Evolutionary conservation across 83 land plant genomes (phyloP).

Genomic region (Thuja plicata): DNA sequence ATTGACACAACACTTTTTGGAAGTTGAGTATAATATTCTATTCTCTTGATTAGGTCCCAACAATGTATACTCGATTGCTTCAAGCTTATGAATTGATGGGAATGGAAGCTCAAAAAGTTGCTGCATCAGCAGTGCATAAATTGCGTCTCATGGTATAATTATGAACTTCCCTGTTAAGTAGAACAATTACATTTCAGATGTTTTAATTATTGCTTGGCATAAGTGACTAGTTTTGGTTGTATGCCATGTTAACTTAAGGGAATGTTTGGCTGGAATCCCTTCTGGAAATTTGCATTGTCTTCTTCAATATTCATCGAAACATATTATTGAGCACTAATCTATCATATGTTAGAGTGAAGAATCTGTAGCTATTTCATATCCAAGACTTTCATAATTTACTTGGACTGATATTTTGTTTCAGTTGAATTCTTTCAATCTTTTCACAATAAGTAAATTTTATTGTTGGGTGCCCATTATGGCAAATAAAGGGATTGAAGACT

Average conservation of each 20-base stretch:
- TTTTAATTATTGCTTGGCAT: neutral
- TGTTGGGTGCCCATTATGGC: neutral
- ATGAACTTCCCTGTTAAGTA: neutral
- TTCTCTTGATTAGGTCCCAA: constrained; percentile 73
- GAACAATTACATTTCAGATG: neutral
- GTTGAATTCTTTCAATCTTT: neutral
- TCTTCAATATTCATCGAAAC: neutral
- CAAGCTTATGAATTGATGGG: constrained; percentile 95
- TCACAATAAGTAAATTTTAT: neutral
- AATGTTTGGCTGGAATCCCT: neutral
- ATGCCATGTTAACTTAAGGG: neutral
- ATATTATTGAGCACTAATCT: neutral
- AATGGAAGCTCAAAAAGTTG: constrained; percentile 49
- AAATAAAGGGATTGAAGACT: neutral
- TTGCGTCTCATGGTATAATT: constrained; percentile 85
- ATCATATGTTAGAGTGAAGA: neutral
- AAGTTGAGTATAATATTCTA: neutral
- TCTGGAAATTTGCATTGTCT: neutral
- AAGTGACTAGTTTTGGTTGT: neutral
- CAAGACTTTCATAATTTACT: neutral
- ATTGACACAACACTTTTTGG: neutral
- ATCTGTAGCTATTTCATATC: neutral
- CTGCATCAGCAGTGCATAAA: constrained; percentile 73
- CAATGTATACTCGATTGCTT: constrained; percentile 82
- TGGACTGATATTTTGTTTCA: neutral